Percentiles rank a stretch among this genome's conserved stretches.
phyloP scores from a whole-genome alignment of 179 eudicot genomes.

The Silene noctiflora region DNA sequence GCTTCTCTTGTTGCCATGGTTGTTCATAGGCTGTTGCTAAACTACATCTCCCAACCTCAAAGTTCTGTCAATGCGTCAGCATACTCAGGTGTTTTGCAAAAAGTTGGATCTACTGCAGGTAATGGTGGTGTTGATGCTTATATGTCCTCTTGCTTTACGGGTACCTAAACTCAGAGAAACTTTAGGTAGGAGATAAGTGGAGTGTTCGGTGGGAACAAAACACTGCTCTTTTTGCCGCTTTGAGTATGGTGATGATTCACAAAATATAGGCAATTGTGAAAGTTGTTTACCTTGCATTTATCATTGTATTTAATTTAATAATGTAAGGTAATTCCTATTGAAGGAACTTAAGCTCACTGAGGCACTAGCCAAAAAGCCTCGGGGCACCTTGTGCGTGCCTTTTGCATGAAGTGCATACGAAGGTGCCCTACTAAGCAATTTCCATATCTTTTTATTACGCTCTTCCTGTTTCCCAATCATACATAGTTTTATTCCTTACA shows the following conservation, averaged over 20 bases:
- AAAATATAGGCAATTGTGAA: neutral
- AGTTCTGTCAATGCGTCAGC: conserved; percentile 44
- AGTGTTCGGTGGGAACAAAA: neutral
- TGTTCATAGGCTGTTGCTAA: conserved; percentile 63
- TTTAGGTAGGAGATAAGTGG: neutral
- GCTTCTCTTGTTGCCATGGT: conserved; percentile 55
- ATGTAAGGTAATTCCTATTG: neutral
- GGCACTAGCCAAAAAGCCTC: neutral
- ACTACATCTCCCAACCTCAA: conserved; percentile 56
- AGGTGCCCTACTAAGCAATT: neutral
- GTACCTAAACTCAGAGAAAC: neutral
- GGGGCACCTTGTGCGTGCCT: neutral
- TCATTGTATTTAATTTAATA: neutral
- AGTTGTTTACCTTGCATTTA: neutral
- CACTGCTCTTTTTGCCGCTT: conserved; percentile 2
- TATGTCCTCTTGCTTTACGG: neutral
- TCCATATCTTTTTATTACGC: neutral
- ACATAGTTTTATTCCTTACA: neutral
- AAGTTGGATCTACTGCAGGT: conserved; percentile 95
- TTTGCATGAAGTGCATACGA: neutral
- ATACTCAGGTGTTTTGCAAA: conserved; percentile 72
- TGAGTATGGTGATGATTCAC: neutral
- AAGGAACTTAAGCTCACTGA: neutral
- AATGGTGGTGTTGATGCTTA: conserved; percentile 14
- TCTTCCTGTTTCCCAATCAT: neutral